Percentiles rank a stretch among this genome's conserved stretches.
Conservation (phyloP, 495 filamentous ascomycete species). For the Hypoxylon perforatum region DNA sequence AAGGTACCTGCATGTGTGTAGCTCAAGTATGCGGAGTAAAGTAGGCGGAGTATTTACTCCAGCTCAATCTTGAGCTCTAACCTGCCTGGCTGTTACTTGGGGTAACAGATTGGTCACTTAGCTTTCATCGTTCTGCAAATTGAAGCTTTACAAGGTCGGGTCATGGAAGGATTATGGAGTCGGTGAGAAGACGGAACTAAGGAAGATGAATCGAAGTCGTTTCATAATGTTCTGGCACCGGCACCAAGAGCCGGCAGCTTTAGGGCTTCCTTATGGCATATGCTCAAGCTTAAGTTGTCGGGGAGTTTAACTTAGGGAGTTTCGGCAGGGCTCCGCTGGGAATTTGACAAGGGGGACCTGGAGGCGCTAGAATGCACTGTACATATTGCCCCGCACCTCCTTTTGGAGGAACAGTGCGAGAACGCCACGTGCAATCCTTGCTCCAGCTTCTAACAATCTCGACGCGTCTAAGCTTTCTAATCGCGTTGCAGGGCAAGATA, state of each 20-base stretch:
- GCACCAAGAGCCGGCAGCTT: too few species aligned
- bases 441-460: neutral
- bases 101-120: too few species aligned
- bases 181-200: slow-evolving; percentile 12
- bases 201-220: slow-evolving; percentile 25
- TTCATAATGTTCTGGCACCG: slow-evolving; percentile 30
- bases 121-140: neutral
- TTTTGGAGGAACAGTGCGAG: slow-evolving; percentile 19
- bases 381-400: slow-evolving; percentile 7
- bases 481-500: slow-evolving; percentile 19
- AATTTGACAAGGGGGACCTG: slow-evolving; percentile 14
- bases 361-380: neutral
- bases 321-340: slow-evolving; percentile 15
- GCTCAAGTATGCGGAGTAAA: too few species aligned
- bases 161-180: slow-evolving; percentile 8
- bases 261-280: too few species aligned
- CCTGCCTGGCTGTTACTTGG: neutral
- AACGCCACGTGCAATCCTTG: slow-evolving; percentile 33
- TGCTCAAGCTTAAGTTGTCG: neutral
- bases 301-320: slow-evolving; percentile 16
- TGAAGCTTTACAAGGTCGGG: slow-evolving; percentile 1
- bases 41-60: too few species aligned
- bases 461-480: slow-evolving; percentile 8
- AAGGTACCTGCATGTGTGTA: too few species aligned
- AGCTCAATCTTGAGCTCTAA: slow-evolving; percentile 3